phyloP scores from a whole-genome alignment of 352 stramenopile genomes.

The Globisporangium acanthophoron region DNA sequence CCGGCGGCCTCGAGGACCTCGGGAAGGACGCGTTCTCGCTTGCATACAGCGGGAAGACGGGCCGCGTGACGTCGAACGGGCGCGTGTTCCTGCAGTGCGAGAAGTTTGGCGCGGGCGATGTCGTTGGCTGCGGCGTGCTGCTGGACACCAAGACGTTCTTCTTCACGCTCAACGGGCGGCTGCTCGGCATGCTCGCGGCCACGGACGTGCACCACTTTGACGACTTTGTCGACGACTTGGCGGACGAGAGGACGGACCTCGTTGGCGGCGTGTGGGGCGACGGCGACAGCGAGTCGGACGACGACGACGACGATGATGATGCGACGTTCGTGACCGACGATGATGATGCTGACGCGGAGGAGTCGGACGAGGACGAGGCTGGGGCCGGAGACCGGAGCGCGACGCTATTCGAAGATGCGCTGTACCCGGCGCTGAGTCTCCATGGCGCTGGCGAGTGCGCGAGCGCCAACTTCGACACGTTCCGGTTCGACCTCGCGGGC shows the following conservation, averaged over 20 bases:
- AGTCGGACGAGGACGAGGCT: neutral
- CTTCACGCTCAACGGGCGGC: slow-evolving; percentile 57
- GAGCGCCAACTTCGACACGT: slow-evolving; percentile 21
- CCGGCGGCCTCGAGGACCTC: slow-evolving; percentile 21
- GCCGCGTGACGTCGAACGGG: slow-evolving; percentile 42
- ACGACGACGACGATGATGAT: neutral
- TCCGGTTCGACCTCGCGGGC: slow-evolving; percentile 38
- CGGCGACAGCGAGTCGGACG: neutral
- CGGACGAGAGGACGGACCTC: neutral
- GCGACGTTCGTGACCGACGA: slow-evolving; percentile 1
- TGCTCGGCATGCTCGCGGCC: slow-evolving; percentile 40
- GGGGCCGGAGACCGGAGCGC: too few relatives aligned
- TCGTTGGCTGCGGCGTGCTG: slow-evolving; percentile 54
- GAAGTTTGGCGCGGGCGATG: slow-evolving; percentile 42
- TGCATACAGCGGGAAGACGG: slow-evolving; percentile 52
- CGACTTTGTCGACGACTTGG: slow-evolving; percentile 18
- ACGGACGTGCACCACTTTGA: slow-evolving; percentile 48
- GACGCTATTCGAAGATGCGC: slow-evolving; percentile 4
- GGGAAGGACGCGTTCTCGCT: slow-evolving; percentile 32
- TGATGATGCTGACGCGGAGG: neutral
- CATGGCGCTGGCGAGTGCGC: slow-evolving; percentile 41
- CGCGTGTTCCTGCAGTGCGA: slow-evolving; percentile 43
- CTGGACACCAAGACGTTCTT: slow-evolving; percentile 64
- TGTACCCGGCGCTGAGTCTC: slow-evolving; percentile 44
- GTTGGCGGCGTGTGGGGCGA: neutral